A percentile compares a stretch with the other conserved stretches of the same genome.
Conservation (phyloP, 768 basidiomycete species). For the Mycena leptocephala region DNA sequence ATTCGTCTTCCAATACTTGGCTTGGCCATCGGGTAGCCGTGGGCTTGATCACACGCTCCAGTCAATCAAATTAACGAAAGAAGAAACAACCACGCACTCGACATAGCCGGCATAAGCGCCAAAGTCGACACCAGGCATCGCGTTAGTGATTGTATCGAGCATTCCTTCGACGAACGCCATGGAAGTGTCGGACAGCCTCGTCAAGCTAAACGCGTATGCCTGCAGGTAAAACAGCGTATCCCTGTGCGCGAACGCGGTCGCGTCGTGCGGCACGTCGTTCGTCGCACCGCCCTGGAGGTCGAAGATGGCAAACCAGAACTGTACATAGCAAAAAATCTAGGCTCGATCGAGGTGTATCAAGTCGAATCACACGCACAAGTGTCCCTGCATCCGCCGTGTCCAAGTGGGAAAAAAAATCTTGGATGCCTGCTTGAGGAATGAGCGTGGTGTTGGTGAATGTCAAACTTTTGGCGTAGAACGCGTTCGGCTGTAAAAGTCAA, state of each 20-base stretch:
- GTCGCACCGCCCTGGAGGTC: conserved; percentile 33
- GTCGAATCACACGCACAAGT: background rate
- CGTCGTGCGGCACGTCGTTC: conserved; percentile 30
- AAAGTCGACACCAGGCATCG: conserved; percentile 28
- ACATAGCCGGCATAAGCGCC: conserved; percentile 37
- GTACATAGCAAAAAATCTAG: background rate
- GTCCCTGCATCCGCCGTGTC: conserved; percentile 30
- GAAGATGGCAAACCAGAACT: conserved; percentile 37
- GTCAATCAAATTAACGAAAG: background rate
- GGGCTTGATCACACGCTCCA: too few relatives aligned
- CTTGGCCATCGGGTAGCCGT: too few relatives aligned
- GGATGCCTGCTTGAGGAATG: too few relatives aligned
- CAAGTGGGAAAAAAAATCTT: too few relatives aligned
- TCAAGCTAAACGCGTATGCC: conserved; percentile 28
- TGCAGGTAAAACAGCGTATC: conserved; percentile 32
- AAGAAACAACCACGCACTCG: conserved; percentile 21
- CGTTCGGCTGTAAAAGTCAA: too few relatives aligned
- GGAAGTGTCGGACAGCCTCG: conserved; percentile 9
- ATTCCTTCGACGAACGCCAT: conserved; percentile 18
- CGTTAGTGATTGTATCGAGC: conserved; percentile 5
- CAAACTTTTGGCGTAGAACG: too few relatives aligned
- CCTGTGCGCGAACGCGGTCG: conserved; percentile 35
- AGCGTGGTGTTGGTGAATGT: too few relatives aligned
- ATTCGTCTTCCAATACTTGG: too few relatives aligned
- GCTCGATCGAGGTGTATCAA: too few relatives aligned